A percentile compares a stretch with the other conserved stretches of the same genome.
phyloP scores from a whole-genome alignment of 2,329 filamentous ascomycete genomes.

The Sarocladium brachiariae region DNA sequence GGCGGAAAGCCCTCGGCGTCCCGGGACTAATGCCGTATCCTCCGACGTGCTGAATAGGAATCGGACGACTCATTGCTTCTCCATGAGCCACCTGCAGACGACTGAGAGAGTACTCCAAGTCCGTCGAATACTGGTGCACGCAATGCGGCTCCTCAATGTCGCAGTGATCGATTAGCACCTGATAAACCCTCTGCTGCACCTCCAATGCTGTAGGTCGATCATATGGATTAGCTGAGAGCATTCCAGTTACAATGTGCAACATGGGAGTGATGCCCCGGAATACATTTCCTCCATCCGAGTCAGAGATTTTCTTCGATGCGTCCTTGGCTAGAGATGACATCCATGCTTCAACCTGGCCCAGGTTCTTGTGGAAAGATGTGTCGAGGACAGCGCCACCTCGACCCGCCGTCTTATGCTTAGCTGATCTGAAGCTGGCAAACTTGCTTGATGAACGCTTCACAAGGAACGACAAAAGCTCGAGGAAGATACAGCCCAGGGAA shows the following conservation, averaged over 20 bases:
- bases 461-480: slow-evolving; percentile 64
- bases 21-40: slow-evolving; percentile 23
- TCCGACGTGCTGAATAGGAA: slow-evolving; percentile 1
- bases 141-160: slow-evolving; percentile 45
- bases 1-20: slow-evolving; percentile 20
- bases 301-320: slow-evolving; percentile 39
- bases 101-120: slow-evolving; percentile 21
- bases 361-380: slow-evolving; percentile 65
- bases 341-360: slow-evolving; percentile 63
- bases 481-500: slow-evolving; percentile 64
- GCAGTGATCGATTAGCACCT: slow-evolving; percentile 42
- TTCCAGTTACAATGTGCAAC: slow-evolving; percentile 45
- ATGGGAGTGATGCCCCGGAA: slow-evolving; percentile 46
- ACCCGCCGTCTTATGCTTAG: slow-evolving; percentile 54
- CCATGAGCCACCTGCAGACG: slow-evolving; percentile 16
- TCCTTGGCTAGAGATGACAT: slow-evolving; percentile 55
- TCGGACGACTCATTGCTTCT: slow-evolving; percentile 1
- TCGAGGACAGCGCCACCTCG: slow-evolving; percentile 57
- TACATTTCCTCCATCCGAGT: slow-evolving; percentile 33
- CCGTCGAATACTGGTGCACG: slow-evolving; percentile 39
- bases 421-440: slow-evolving; percentile 59
- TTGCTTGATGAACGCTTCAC: slow-evolving; percentile 60
- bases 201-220: slow-evolving; percentile 47
- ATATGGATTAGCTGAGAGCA: slow-evolving; percentile 44
- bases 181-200: slow-evolving; percentile 45